A percentile compares a stretch with the other conserved stretches of the same genome.
Evolutionary conservation across 2,329 filamentous ascomycete genomes (phyloP).

Genomic region (Aureobasidium subglaciale): DNA sequence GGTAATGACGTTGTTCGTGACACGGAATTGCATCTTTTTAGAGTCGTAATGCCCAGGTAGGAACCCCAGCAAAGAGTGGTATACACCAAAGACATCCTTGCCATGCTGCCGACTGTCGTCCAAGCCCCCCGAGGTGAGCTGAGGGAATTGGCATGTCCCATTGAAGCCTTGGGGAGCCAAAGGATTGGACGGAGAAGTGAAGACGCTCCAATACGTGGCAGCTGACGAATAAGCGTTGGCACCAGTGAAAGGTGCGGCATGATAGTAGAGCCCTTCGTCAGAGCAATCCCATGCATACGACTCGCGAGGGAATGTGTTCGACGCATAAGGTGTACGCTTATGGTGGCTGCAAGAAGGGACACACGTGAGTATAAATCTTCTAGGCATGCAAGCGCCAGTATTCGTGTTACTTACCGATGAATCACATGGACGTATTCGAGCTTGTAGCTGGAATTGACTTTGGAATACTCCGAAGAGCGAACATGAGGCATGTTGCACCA

Average conservation of each 20-base stretch:
- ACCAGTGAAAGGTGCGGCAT: conserved; percentile 46
- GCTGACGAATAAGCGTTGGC: conserved; percentile 43
- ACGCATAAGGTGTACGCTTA: conserved; percentile 73
- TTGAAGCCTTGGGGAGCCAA: conserved; percentile 60
- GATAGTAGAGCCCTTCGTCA: conserved; percentile 63
- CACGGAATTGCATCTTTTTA: conserved; percentile 55
- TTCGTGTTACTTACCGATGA: too few relatives aligned
- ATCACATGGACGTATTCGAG: conserved; percentile 74
- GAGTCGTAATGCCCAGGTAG: conserved; percentile 47
- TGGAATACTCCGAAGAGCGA: conserved; percentile 56
- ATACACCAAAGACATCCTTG: conserved; percentile 68
- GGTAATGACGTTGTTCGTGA: conserved; percentile 78
- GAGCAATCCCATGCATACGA: conserved; percentile 66
- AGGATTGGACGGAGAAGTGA: conserved; percentile 57
- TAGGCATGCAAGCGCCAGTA: too few relatives aligned
- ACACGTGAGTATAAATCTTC: too few relatives aligned
- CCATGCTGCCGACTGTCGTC: conserved; percentile 72
- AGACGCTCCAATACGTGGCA: conserved; percentile 59
- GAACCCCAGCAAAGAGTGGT: conserved; percentile 61
- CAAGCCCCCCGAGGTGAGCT: conserved; percentile 65
- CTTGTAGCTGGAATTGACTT: conserved; percentile 47
- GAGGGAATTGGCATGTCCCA: conserved; percentile 72
- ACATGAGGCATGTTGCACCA: conserved; percentile 87
- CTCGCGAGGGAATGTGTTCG: conserved; percentile 70
- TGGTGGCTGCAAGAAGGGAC: too few relatives aligned